A percentile compares a stretch with the other conserved stretches of the same genome.
Evolutionary conservation across 768 basidiomycete species (phyloP).

Genomic region (Lactarius evosmus): DNA sequence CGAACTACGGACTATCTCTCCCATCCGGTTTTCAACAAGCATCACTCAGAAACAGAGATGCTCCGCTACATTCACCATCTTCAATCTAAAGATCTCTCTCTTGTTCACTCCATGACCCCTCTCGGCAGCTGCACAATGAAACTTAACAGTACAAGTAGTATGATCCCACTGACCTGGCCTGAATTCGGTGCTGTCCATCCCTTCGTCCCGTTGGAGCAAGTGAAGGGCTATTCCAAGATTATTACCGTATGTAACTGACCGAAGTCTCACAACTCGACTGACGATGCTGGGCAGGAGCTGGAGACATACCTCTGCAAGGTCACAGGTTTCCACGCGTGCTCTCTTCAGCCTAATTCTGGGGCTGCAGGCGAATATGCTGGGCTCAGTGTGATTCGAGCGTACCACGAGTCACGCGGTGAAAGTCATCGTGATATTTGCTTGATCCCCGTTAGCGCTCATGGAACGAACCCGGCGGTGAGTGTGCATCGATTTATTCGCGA

Average conservation of each 20-base stretch:
- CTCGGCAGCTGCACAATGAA: conserved; percentile 98
- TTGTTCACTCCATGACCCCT: conserved; percentile 95
- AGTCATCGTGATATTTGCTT: conserved; percentile 85
- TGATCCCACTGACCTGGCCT: conserved; percentile 94
- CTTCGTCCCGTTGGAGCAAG: conserved; percentile 87
- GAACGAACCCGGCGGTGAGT: conserved; percentile 94
- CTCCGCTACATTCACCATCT: conserved; percentile 93
- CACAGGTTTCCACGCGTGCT: conserved; percentile 94
- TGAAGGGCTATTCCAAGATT: conserved; percentile 77
- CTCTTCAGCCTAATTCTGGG: conserved; percentile 98
- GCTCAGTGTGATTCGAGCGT: conserved; percentile 90
- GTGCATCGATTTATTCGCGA: not conserved
- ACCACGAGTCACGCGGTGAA: conserved; percentile 86
- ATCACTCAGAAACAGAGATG: conserved; percentile 99
- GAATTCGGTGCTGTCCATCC: conserved; percentile 91
- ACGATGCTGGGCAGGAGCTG: conserved; percentile 61
- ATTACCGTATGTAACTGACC: conserved; percentile 54
- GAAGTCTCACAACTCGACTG: not conserved
- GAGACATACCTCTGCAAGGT: conserved; percentile 88
- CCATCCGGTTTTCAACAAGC: conserved; percentile 92
- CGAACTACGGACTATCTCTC: conserved; percentile 71
- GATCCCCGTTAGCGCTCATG: conserved; percentile 95
- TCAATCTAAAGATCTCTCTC: conserved; percentile 89
- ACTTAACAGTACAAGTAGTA: conserved; percentile 95
- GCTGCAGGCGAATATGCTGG: conserved; percentile 98